Evolutionary conservation across 176 grass and related monocot genomes (phyloP), one percentile per base, ranked within the genome.

Genomic region (Miscanthus lutarioriparius): DNA sequence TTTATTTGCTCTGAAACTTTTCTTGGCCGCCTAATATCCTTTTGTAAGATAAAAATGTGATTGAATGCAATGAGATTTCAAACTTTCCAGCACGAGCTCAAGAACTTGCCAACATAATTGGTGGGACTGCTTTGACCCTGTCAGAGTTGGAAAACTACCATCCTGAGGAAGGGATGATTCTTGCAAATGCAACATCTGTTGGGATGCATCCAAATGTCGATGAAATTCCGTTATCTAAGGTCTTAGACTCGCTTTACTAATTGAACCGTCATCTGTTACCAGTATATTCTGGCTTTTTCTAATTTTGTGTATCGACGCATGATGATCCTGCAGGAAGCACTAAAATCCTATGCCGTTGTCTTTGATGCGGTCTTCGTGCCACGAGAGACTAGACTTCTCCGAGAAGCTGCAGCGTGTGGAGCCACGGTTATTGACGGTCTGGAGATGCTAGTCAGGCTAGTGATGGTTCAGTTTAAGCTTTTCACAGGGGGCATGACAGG

Each of bases 361-460:
- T 98, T 98, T 32, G 96, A 98, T 73, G 96, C 93, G 64, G 93
- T 98, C 23, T 98, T 89, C 67, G 84, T 90, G 32, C 96, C 96
- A 58, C 92, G 90, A 83, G 91, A 93, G 77, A 98, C 93, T 5
- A 92, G 91, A 85, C 93, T 98, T 81, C 80, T 98, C 44, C 84
- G 78, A 54, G 96, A 98, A 91, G 91, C 96, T 27, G 79, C 75
- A 53, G 96, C 93, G 51, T 92, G 87, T 32, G 96, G 96, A 75
- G 83, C 81, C 6, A 89, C 79, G 20, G 88, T 92, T 65, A 93
- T 98, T 83, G 92, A 91, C 2, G 96, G 96, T 51, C 56, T 96
- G 28, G 96, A 98, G 87, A 98, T 98, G 96, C 94, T 98, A 67
- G 86, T 90, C 75, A 95, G 96, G 86, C 93, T 92, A 87, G 91